These are phyloP conservation scores for Peterozyma toletana DNA, from an alignment of 805 yeast species.

Conservation along the genomic window DNA sequence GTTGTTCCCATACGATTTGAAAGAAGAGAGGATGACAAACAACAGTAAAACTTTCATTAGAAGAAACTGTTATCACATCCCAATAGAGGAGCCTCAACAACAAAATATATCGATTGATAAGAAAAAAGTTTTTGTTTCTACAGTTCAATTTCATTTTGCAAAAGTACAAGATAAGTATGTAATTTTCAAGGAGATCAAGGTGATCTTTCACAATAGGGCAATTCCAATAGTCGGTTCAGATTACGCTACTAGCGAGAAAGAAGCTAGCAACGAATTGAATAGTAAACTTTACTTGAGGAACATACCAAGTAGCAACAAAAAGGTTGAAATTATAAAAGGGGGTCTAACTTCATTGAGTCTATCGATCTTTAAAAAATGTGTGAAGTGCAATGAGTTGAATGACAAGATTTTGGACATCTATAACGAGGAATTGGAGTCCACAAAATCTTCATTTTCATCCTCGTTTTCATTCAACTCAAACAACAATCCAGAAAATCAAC, in stretches of 20 bases:
- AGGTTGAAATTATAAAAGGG: slow-evolving; percentile 15
- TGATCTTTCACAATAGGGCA: slow-evolving; percentile 18
- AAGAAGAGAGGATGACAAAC: slow-evolving; percentile 10
- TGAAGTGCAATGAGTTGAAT: slow-evolving; percentile 1
- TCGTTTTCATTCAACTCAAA: neutral
- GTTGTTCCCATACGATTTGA: slow-evolving; percentile 18
- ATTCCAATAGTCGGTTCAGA: slow-evolving; percentile 1
- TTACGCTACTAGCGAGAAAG: slow-evolving; percentile 2
- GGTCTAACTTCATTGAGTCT: slow-evolving; percentile 17
- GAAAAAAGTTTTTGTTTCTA: slow-evolving; percentile 11
- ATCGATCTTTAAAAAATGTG: slow-evolving; percentile 15
- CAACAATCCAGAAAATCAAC: neutral
- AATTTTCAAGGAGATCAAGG: slow-evolving; percentile 21
- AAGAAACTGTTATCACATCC: slow-evolving; percentile 13
- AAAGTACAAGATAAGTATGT: slow-evolving; percentile 19
- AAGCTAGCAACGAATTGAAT: slow-evolving; percentile 3
- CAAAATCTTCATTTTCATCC: neutral
- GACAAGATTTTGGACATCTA: neutral
- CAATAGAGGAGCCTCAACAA: slow-evolving; percentile 13
- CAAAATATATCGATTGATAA: neutral
- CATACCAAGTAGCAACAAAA: slow-evolving; percentile 9
- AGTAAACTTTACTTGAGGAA: neutral
- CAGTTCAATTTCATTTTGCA: slow-evolving; percentile 19
- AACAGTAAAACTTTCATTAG: slow-evolving; percentile 20
- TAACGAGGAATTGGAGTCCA: neutral